Conservation (phyloP, 2,329 filamentous ascomycete species). For the Metarhizium robertsii region DNA sequence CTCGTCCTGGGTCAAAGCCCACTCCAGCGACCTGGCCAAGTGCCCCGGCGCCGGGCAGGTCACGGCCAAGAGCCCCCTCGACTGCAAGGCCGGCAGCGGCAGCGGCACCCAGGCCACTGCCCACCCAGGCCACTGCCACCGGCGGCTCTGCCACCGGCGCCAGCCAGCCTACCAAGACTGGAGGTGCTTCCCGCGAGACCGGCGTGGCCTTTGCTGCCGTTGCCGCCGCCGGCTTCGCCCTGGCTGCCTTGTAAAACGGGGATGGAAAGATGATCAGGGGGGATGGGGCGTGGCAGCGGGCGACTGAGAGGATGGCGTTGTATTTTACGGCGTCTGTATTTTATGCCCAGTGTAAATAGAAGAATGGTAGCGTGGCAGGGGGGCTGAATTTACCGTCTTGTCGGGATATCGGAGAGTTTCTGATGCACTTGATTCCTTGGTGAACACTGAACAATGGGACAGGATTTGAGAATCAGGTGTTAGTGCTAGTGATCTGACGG, state of each 20-base stretch:
- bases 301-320: too few relatives aligned
- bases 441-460: too few relatives aligned
- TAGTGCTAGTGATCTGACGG: too few relatives aligned
- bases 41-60: constrained; percentile 13
- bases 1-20: constrained; percentile 19
- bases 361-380: too few relatives aligned
- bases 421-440: too few relatives aligned
- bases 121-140: not conserved
- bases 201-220: constrained; percentile 20
- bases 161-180: constrained; percentile 4
- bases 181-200: constrained; percentile 16
- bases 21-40: constrained; percentile 17
- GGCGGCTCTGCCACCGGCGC: not conserved
- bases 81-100: not conserved
- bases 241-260: constrained; percentile 17
- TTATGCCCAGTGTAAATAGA: too few relatives aligned
- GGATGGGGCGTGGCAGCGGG: too few relatives aligned
- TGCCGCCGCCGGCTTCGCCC: constrained; percentile 20
- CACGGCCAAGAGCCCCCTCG: not conserved
- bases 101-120: not conserved
- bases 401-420: too few relatives aligned
- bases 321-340: too few relatives aligned
- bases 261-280: too few relatives aligned
- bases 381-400: too few relatives aligned
- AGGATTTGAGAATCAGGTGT: too few relatives aligned